phyloP scores from a whole-genome alignment of 768 basidiomycete species.

The Lactarius indigo region DNA sequence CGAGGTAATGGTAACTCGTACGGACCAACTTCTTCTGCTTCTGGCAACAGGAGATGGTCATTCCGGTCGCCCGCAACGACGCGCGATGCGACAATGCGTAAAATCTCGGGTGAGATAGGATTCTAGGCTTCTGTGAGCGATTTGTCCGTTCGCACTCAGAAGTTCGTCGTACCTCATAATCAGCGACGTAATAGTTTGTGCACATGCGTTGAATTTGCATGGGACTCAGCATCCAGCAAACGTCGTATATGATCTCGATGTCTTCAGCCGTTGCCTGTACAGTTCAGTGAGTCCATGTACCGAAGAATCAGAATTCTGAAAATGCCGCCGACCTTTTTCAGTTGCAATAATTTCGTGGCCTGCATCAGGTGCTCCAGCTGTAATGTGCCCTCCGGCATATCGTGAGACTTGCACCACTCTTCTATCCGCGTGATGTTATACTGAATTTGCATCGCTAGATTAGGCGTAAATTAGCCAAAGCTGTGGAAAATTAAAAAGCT shows the following conservation, averaged over 20 bases:
- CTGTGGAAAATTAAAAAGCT: not conserved
- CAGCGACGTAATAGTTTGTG: slow-evolving; percentile 97
- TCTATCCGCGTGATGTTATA: slow-evolving; percentile 98
- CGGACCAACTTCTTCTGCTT: slow-evolving; percentile 95
- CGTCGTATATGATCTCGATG: slow-evolving; percentile 98
- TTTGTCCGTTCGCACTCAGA: not conserved
- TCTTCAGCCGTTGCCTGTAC: slow-evolving; percentile 83
- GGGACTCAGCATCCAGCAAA: slow-evolving; percentile 99
- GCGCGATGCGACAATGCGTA: slow-evolving; percentile 92
- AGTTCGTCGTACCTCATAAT: slow-evolving; percentile 76
- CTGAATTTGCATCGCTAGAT: slow-evolving; percentile 97
- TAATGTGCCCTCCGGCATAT: slow-evolving; percentile 97
- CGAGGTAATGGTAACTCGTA: slow-evolving; percentile 92
- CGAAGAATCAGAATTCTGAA: not conserved
- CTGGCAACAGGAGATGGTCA: slow-evolving; percentile 94
- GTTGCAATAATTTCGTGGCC: slow-evolving; percentile 94
- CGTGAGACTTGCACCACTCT: slow-evolving; percentile 99
- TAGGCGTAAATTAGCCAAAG: slow-evolving; percentile 3
- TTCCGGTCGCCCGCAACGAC: slow-evolving; percentile 96
- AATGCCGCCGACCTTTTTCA: slow-evolving; percentile 76
- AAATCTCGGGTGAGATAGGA: slow-evolving; percentile 95
- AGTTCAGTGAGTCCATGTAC: not conserved
- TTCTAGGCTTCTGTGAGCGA: slow-evolving; percentile 48
- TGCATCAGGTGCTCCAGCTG: slow-evolving; percentile 99
- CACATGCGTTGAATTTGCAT: slow-evolving; percentile 99